Evolutionary conservation across 139 green algal species (phyloP).

Genomic region (Choricystis sp.): DNA sequence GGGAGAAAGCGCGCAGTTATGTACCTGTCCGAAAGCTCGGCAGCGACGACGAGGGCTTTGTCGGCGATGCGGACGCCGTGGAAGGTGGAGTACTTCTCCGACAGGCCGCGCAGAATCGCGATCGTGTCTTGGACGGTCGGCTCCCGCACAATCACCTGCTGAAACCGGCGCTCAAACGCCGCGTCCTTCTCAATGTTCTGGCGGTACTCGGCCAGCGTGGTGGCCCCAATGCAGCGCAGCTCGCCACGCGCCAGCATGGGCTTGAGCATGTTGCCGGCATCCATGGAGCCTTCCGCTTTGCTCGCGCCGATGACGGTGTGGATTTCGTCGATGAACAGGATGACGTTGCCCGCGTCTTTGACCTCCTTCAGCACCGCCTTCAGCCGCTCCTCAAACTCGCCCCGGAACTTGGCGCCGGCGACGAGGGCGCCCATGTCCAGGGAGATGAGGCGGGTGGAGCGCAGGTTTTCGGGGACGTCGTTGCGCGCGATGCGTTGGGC

Average conservation of each 20-base stretch:
- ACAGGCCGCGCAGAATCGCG: constrained; percentile 79
- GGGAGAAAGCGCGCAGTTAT: constrained; percentile 47
- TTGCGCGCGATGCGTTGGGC: constrained; percentile 71
- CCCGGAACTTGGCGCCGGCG: constrained; percentile 76
- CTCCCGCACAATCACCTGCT: constrained; percentile 56
- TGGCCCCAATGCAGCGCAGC: constrained; percentile 87
- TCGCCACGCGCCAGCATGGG: constrained; percentile 87
- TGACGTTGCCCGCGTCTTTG: constrained; percentile 22
- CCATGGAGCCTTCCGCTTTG: constrained; percentile 67
- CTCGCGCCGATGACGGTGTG: constrained; percentile 57
- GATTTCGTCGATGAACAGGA: constrained; percentile 95
- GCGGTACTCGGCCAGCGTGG: constrained; percentile 77
- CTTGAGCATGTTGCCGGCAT: constrained; percentile 93
- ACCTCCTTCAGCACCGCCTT: constrained; percentile 73
- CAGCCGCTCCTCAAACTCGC: constrained; percentile 90
- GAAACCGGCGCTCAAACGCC: constrained; percentile 78
- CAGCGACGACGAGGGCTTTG: constrained; percentile 47
- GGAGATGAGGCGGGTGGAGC: constrained; percentile 40
- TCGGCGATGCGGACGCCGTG: constrained; percentile 64
- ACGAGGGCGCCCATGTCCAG: constrained; percentile 87
- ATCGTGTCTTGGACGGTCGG: constrained; percentile 78
- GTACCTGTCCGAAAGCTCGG: constrained; percentile 51
- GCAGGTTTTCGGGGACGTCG: constrained; percentile 60
- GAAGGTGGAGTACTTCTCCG: constrained; percentile 66
- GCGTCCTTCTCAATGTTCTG: constrained; percentile 91